Conservation (phyloP, 176 grass and related monocot species). For the Ananas comosus region DNA sequence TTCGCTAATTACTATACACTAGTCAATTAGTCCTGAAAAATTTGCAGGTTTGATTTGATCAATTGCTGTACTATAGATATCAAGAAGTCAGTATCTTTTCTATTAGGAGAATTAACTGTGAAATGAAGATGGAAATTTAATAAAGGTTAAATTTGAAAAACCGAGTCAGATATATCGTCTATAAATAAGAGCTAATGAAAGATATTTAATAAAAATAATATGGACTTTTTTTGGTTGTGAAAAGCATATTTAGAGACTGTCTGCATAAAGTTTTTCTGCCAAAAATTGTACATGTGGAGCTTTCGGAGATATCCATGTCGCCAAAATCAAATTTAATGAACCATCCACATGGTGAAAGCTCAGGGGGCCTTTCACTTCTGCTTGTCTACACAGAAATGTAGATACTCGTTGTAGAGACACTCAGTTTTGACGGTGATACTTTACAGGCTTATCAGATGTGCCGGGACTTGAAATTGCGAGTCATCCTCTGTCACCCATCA, state of each 20-base stretch:
- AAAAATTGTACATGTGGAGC: background rate
- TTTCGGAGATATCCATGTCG: background rate
- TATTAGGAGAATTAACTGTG: too few relatives aligned
- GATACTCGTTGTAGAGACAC: conserved; percentile 1
- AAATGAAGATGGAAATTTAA: too few relatives aligned
- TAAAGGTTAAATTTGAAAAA: too few relatives aligned
- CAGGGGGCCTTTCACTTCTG: background rate
- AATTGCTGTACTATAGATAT: too few relatives aligned
- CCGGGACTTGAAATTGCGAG: conserved; percentile 61
- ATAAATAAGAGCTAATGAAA: too few relatives aligned
- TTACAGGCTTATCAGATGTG: conserved; percentile 55
- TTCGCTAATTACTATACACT: conserved; percentile 7
- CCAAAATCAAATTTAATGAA: background rate
- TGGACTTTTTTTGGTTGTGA: background rate
- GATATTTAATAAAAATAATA: too few relatives aligned
- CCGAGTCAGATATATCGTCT: too few relatives aligned
- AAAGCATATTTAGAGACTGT: background rate
- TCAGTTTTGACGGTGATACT: conserved; percentile 5
- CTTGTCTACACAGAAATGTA: background rate
- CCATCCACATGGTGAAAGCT: too few relatives aligned
- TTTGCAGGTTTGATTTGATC: background rate
- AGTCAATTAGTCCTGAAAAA: background rate
- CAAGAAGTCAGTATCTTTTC: too few relatives aligned
- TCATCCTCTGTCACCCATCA: conserved; percentile 52
- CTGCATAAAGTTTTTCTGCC: background rate